A percentile compares a stretch with the other conserved stretches of the same genome.
These are phyloP conservation scores for Xylariaceae sp. DNA, from an alignment of 2,329 filamentous ascomycete species.

Conservation along the genomic window DNA sequence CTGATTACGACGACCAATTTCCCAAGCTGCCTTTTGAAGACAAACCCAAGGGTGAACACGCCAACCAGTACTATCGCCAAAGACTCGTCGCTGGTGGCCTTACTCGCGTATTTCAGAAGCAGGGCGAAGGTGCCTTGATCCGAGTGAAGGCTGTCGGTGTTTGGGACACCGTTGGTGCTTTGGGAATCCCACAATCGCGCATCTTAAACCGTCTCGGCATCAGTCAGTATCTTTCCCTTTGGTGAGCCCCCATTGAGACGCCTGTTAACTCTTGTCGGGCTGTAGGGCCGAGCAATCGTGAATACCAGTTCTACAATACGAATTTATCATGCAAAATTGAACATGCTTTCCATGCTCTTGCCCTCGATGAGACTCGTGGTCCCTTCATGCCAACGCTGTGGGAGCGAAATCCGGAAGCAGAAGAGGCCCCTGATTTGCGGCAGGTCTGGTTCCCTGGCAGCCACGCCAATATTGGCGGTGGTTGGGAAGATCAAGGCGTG, in stretches of 20 bases:
- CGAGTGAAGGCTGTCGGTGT: constrained; percentile 41
- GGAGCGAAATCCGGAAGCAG: constrained; percentile 39
- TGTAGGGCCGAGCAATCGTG: not conserved
- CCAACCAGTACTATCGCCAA: constrained; percentile 38
- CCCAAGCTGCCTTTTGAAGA: constrained; percentile 41
- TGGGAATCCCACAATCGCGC: constrained; percentile 31
- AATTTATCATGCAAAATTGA: constrained; percentile 48
- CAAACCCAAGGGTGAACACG: constrained; percentile 43
- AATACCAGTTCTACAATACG: constrained; percentile 51
- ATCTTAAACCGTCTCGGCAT: constrained; percentile 17
- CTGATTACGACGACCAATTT: constrained; percentile 42
- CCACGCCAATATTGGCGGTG: constrained; percentile 68
- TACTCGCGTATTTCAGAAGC: constrained; percentile 36
- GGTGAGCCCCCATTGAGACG: no score
- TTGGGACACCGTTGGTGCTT: constrained; percentile 45
- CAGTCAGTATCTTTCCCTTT: no score
- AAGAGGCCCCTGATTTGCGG: constrained; percentile 38
- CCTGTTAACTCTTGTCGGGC: no score
- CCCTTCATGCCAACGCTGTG: constrained; percentile 54
- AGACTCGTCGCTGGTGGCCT: constrained; percentile 36
- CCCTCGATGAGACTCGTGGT: constrained; percentile 51
- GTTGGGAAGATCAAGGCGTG: constrained; percentile 50
- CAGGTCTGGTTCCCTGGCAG: constrained; percentile 66
- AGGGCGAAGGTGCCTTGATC: constrained; percentile 36
- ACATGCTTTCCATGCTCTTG: constrained; percentile 56